Base-by-base conservation (phyloP, 2,329 filamentous ascomycete species). In the Knoxdaviesia capensis region DNA sequence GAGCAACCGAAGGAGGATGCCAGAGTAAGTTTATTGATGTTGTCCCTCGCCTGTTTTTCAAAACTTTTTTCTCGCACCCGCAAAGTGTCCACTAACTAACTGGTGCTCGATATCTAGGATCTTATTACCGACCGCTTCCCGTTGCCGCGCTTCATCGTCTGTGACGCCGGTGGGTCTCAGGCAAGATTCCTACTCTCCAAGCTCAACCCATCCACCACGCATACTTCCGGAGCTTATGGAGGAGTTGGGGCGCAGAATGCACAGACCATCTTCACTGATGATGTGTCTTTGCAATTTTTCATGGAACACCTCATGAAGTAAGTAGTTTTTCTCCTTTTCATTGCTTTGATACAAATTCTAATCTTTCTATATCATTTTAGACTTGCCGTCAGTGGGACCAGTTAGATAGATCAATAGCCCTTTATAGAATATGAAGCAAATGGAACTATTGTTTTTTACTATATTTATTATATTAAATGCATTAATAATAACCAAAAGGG, bases 241-340 rank as follows among this genome's bases (percentile, higher is more conserved):
- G 87, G 86, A 47, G 82, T 88, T 40, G 77, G 81, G 31, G 71
- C 73, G 3, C 83, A 88, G 54, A 87, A 81, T 39, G 87, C 88
- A 6, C 90, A 98, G 61, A 98, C 90, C 5, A 98, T 98, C 53
- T 98, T 98, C 64, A 98, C 90, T 1, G 90, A 98, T 54, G 90
- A 98, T 59, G 90, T 98, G 43, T 94, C 86, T 43, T 65, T 98
- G 56, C 88, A 96, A 61, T 96, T 88, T 1, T 98, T 98, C 57
- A 98, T 98, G 90, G 90, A 98, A 54, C 87, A 96, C 63, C 66
- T 98, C 57, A 98, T 98, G 90, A 98, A 98, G 84, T 87, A 68
- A 62, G 79, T 69, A 9, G 7, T 2, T n/a, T 44, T 28, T 32
- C 9, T 3, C 41, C n/a, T 6, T 3, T 8, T 6, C 31, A 8